A percentile compares a stretch with the other conserved stretches of the same genome.
phyloP scores from a whole-genome alignment of 1,284 basidiomycete species.

The Ceratobasidium sp. region DNA sequence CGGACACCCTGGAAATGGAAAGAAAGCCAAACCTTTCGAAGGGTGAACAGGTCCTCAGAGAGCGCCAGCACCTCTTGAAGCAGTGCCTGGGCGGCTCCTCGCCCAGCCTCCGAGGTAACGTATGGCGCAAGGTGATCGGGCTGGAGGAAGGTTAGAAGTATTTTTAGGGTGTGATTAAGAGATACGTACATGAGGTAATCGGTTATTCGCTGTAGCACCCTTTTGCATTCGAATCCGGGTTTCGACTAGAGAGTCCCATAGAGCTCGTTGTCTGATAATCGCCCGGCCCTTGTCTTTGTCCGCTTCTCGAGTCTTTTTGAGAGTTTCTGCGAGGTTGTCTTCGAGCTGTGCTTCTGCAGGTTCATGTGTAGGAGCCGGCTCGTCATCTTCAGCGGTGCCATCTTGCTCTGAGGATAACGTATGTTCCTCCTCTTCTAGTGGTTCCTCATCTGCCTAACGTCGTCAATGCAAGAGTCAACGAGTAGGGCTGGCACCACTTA shows the following conservation, averaged over 20 bases:
- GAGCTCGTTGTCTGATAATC: slow-evolving; percentile 73
- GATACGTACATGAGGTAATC: slow-evolving; percentile 61
- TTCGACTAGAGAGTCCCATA: slow-evolving; percentile 86
- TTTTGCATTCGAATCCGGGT: slow-evolving; percentile 92
- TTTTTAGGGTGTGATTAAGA: neutral
- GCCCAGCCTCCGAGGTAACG: slow-evolving; percentile 50
- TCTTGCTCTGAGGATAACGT: slow-evolving; percentile 53
- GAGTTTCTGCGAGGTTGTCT: slow-evolving; percentile 65
- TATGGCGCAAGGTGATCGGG: slow-evolving; percentile 55
- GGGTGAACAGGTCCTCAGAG: slow-evolving; percentile 73
- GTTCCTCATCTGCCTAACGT: slow-evolving; percentile 56
- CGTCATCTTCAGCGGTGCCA: slow-evolving; percentile 62
- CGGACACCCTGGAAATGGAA: neutral
- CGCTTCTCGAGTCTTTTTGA: slow-evolving; percentile 71
- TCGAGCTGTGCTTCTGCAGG: slow-evolving; percentile 54
- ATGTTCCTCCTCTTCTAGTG: slow-evolving; percentile 58
- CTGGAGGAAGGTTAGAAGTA: slow-evolving; percentile 52
- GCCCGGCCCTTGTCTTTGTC: slow-evolving; percentile 79
- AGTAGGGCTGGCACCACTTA: neutral
- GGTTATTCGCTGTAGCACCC: slow-evolving; percentile 72
- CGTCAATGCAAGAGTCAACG: neutral
- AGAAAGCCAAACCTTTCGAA: slow-evolving; percentile 68
- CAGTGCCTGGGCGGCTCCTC: slow-evolving; percentile 60
- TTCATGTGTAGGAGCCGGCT: slow-evolving; percentile 60
- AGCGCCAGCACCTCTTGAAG: slow-evolving; percentile 70